Conservation (phyloP, 2,329 filamentous ascomycete species). For the Gnomoniopsis smithogilvyi region DNA sequence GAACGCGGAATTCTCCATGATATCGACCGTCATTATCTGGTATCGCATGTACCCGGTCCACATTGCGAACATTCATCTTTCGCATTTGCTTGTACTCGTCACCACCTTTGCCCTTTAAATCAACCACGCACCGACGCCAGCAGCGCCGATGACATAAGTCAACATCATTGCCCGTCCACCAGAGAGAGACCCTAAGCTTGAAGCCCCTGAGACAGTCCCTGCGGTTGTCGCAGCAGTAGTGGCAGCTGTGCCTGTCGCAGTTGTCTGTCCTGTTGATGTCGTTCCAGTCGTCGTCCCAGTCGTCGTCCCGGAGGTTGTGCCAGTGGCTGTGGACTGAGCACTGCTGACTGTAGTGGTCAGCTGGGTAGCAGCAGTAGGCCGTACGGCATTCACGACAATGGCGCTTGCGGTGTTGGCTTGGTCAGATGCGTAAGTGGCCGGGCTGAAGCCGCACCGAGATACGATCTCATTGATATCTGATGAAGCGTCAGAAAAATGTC, state of each 20-base stretch:
- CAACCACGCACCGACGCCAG: neutral
- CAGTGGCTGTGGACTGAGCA: neutral
- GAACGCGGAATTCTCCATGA: too few relatives aligned
- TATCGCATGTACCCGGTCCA: too few relatives aligned
- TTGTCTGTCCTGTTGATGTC: neutral
- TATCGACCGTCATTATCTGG: too few relatives aligned
- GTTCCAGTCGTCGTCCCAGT: neutral
- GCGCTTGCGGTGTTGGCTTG: conserved; percentile 22
- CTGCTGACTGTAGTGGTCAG: conserved; percentile 32
- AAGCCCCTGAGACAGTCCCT: neutral
- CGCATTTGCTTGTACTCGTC: too few relatives aligned
- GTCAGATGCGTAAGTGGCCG: conserved; percentile 25
- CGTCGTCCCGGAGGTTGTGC: neutral
- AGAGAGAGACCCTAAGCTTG: neutral
- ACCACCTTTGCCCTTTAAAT: neutral
- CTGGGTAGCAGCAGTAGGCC: conserved; percentile 30
- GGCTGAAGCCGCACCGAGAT: conserved; percentile 32
- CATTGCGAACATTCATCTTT: too few relatives aligned
- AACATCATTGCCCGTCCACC: neutral
- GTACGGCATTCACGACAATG: conserved; percentile 30
- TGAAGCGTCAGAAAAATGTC: neutral
- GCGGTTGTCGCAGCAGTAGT: neutral
- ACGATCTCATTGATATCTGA: conserved; percentile 34
- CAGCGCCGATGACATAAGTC: neutral
- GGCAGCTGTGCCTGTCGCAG: neutral